phyloP scores from a whole-genome alignment of 306 rosid species.

The Macrotyloma uniflorum region DNA sequence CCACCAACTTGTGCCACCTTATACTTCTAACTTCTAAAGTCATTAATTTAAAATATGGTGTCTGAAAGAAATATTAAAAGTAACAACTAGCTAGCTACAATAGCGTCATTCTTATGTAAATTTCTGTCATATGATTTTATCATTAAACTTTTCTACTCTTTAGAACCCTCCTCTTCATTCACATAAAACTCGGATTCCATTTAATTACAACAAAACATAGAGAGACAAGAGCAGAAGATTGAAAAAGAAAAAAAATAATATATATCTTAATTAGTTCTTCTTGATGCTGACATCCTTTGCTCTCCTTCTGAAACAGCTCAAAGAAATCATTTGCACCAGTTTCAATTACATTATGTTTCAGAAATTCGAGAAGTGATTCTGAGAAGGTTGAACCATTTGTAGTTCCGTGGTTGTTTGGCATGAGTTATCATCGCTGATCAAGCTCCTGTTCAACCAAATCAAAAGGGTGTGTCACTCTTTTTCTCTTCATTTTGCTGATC shows the following conservation, averaged over 20 bases:
- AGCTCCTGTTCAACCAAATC: slow-evolving; percentile 48
- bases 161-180: slow-evolving; percentile 42
- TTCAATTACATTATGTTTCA: slow-evolving; percentile 39
- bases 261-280: slow-evolving; percentile 3
- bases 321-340: slow-evolving; percentile 28
- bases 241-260: not conserved
- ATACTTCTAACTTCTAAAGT: slow-evolving; percentile 28
- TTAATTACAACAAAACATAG: slow-evolving; percentile 46
- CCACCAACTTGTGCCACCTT: not conserved
- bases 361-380: slow-evolving; percentile 64
- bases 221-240: slow-evolving; percentile 14
- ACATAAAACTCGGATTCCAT: slow-evolving; percentile 46
- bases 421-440: slow-evolving; percentile 72
- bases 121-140: not conserved
- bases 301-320: slow-evolving; percentile 41
- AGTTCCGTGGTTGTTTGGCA: slow-evolving; percentile 84
- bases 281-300: slow-evolving; percentile 31
- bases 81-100: not conserved
- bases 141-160: not conserved
- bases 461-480: not conserved
- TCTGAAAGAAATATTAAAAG: not conserved
- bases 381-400: slow-evolving; percentile 78
- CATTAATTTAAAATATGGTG: slow-evolving; percentile 7
- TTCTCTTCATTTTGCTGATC: not conserved
- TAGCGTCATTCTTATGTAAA: not conserved